Conservation (phyloP, 139 green algal genomes). For the Chlorella ohadii region DNA sequence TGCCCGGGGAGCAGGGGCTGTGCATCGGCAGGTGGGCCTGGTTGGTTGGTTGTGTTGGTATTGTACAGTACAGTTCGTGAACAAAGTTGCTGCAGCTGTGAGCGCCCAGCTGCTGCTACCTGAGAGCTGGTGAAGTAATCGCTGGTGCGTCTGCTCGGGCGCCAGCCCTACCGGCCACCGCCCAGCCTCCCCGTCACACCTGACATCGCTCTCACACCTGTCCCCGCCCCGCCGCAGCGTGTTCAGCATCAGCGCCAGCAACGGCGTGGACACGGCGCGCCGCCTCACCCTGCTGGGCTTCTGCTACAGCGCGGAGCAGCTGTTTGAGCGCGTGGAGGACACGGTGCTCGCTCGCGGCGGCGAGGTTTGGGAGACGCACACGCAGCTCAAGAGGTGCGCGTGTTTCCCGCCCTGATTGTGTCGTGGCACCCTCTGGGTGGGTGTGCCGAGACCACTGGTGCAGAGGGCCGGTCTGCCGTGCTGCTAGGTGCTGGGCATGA, state of each 20-base stretch:
- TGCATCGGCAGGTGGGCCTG: conserved; percentile 65
- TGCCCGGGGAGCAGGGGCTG: conserved; percentile 71
- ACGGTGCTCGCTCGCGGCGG: conserved; percentile 52
- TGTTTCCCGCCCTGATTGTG: too few species aligned
- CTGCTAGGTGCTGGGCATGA: background rate
- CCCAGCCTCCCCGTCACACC: too few species aligned
- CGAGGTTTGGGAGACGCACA: conserved; percentile 59
- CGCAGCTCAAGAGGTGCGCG: conserved; percentile 51
- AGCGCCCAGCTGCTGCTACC: too few species aligned
- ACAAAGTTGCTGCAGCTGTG: too few species aligned
- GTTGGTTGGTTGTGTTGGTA: too few species aligned
- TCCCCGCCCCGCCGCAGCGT: background rate
- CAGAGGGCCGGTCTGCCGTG: background rate
- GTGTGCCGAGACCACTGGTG: background rate
- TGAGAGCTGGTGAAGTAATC: too few species aligned
- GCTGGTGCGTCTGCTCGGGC: too few species aligned
- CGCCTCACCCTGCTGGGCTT: conserved; percentile 78
- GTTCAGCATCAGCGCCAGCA: conserved; percentile 66
- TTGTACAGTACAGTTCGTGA: too few species aligned
- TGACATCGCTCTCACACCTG: background rate
- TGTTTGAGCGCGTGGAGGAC: conserved; percentile 53
- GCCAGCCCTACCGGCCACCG: too few species aligned
- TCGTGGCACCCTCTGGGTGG: too few species aligned
- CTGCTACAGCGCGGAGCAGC: conserved; percentile 67
- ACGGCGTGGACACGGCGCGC: conserved; percentile 66